These are phyloP conservation scores for Gnomoniopsis smithogilvyi DNA, from an alignment of 2,329 filamentous ascomycete species.

Conservation along the genomic window DNA sequence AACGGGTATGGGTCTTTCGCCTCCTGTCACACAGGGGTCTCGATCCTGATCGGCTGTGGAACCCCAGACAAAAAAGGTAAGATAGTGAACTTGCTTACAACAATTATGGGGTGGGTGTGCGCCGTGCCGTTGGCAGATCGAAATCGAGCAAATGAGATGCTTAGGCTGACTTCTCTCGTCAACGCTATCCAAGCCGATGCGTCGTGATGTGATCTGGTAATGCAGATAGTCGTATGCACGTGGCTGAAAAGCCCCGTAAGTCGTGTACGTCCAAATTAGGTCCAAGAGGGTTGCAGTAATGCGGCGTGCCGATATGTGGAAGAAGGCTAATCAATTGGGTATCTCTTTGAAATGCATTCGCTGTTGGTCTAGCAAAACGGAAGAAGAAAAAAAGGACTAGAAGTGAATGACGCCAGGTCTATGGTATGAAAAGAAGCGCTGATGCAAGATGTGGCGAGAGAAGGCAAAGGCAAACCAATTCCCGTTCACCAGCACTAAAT, in stretches of 20 bases:
- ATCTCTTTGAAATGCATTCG: constrained; percentile 9
- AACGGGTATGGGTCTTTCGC: not conserved
- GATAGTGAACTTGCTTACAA: constrained; percentile 5
- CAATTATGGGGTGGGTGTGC: not conserved
- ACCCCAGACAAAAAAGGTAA: not conserved
- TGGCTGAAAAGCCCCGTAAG: constrained; percentile 16
- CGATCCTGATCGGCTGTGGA: not conserved
- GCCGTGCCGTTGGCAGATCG: not conserved
- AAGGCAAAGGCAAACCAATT: not conserved
- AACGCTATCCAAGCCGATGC: constrained; percentile 18
- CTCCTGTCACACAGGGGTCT: constrained; percentile 6
- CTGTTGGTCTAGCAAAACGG: constrained; percentile 1
- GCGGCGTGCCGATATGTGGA: constrained; percentile 4
- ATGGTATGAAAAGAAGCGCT: not conserved
- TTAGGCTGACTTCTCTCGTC: not conserved
- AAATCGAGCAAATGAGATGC: constrained; percentile 8
- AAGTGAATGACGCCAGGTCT: constrained; percentile 19
- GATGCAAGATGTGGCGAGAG: constrained; percentile 4
- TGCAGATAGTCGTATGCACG: constrained; percentile 24
- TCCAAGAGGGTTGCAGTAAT: not conserved
- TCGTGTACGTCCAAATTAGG: constrained; percentile 2
- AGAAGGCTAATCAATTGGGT: constrained; percentile 8
- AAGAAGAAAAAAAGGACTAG: constrained; percentile 2
- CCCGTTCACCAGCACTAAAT: no score
- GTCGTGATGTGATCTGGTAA: constrained; percentile 23